Conservation (phyloP, 1,284 basidiomycete species). For the Leccinum pachyderme region DNA sequence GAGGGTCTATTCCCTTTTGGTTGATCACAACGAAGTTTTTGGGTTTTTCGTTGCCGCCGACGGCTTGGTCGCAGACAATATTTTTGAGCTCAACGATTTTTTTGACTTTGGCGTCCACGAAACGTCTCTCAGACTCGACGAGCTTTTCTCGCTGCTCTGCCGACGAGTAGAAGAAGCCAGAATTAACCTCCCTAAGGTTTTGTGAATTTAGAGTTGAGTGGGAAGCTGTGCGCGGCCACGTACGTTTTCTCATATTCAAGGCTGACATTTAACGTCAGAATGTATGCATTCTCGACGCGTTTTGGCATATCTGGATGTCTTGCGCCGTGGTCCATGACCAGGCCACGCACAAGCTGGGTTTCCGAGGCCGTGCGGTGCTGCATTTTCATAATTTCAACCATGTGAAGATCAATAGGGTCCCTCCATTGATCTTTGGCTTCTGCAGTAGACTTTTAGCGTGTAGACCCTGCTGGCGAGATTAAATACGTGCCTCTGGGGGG, state of each 20-base stretch:
- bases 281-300: constrained; percentile 94
- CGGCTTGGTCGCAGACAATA: constrained; percentile 89
- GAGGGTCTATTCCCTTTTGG: constrained; percentile 99
- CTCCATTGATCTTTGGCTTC: constrained; percentile 65
- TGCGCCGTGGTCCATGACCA: constrained; percentile 95
- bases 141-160: constrained; percentile 99
- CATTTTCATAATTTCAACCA: constrained; percentile 99
- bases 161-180: constrained; percentile 98
- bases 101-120: constrained; percentile 92
- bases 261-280: constrained; percentile 96
- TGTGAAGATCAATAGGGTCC: constrained; percentile 96
- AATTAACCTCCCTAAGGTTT: constrained; percentile 89
- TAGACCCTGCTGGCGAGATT: constrained; percentile 17
- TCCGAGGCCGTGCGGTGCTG: constrained; percentile 98
- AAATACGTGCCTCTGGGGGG: constrained; percentile 52
- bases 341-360: constrained; percentile 93
- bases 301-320: constrained; percentile 99
- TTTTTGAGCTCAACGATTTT: constrained; percentile 99
- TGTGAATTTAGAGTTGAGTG: constrained; percentile 22
- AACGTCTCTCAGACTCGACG: constrained; percentile 94
- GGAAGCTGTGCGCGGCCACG: constrained; percentile 36
- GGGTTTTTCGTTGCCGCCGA: constrained; percentile 74
- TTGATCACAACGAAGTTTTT: constrained; percentile 97
- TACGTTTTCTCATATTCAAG: constrained; percentile 99
- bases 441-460: constrained; percentile 34